Evolutionary conservation across 2,329 filamentous ascomycete genomes (phyloP).

Genomic region (Fusarium continuum): DNA sequence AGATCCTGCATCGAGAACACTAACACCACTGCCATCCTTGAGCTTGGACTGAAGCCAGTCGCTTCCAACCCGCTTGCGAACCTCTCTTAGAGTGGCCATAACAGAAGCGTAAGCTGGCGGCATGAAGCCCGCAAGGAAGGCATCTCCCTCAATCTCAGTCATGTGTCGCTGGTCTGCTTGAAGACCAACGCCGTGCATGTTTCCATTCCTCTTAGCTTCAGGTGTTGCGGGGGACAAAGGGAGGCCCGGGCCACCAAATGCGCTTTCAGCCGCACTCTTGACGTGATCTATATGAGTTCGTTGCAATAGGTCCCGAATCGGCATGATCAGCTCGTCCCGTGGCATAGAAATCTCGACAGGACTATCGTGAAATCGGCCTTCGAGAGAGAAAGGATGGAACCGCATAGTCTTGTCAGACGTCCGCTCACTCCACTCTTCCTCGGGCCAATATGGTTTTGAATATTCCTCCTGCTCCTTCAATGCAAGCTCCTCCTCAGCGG

Average conservation of each 20-base stretch:
- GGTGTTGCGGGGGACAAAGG: conserved; percentile 82
- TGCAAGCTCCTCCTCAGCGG: conserved; percentile 50
- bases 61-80: conserved; percentile 75
- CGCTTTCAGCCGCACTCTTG: conserved; percentile 72
- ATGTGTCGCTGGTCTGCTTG: conserved; percentile 72
- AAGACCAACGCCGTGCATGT: conserved; percentile 72
- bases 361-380: conserved; percentile 77
- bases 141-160: conserved; percentile 79
- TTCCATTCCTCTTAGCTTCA: conserved; percentile 60
- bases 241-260: conserved; percentile 80
- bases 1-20: conserved; percentile 77
- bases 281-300: conserved; percentile 79
- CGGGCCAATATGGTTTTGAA: conserved; percentile 40
- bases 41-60: conserved; percentile 75
- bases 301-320: conserved; percentile 74
- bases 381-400: conserved; percentile 76
- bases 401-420: conserved; percentile 54
- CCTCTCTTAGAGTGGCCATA: conserved; percentile 74
- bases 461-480: conserved; percentile 43
- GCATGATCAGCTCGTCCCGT: conserved; percentile 71
- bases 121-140: conserved; percentile 73
- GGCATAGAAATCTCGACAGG: conserved; percentile 82
- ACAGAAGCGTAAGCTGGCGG: conserved; percentile 76
- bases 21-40: conserved; percentile 62
- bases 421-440: conserved; percentile 49